A percentile compares a stretch with the other conserved stretches of the same genome.
These are phyloP conservation scores for Trypanosoma platydactyli DNA, from an alignment of 208 protist species.

Conservation along the genomic window DNA sequence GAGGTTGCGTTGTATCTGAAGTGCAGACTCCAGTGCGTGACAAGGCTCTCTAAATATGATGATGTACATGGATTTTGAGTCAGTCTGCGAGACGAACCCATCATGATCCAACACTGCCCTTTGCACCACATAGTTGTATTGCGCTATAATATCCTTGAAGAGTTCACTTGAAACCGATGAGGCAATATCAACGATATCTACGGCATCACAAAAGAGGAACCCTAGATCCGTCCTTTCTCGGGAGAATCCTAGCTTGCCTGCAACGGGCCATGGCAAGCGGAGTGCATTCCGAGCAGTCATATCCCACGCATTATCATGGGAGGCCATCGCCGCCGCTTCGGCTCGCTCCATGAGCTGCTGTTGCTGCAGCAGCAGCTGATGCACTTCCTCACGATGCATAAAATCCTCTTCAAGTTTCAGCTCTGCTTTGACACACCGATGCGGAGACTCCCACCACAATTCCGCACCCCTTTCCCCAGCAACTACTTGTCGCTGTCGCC, in stretches of 20 bases:
- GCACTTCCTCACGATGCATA: constrained; percentile 55
- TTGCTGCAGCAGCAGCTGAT: constrained; percentile 59
- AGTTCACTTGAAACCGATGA: constrained; percentile 26
- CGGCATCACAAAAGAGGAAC: constrained; percentile 67
- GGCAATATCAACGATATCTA: constrained; percentile 28
- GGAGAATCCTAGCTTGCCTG: not conserved
- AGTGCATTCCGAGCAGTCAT: constrained; percentile 28
- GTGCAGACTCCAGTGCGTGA: constrained; percentile 63
- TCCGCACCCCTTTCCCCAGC: not conserved
- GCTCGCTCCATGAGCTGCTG: constrained; percentile 46
- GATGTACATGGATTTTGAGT: constrained; percentile 58
- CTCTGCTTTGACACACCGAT: constrained; percentile 40
- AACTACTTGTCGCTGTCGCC: constrained; percentile 43
- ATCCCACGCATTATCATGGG: constrained; percentile 41
- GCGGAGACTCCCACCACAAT: not conserved
- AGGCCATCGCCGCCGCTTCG: constrained; percentile 64
- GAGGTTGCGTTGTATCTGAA: constrained; percentile 58
- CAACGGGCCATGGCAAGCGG: constrained; percentile 60
- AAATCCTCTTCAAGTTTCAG: constrained; percentile 36
- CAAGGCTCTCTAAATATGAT: constrained; percentile 47
- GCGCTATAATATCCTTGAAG: constrained; percentile 39
- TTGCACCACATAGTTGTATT: constrained; percentile 82
- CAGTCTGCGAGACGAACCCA: constrained; percentile 67
- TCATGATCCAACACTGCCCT: constrained; percentile 32
- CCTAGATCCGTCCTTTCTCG: constrained; percentile 17